phyloP scores from a whole-genome alignment of 495 filamentous ascomycete genomes.

The Aspergillus coremiiformis region DNA sequence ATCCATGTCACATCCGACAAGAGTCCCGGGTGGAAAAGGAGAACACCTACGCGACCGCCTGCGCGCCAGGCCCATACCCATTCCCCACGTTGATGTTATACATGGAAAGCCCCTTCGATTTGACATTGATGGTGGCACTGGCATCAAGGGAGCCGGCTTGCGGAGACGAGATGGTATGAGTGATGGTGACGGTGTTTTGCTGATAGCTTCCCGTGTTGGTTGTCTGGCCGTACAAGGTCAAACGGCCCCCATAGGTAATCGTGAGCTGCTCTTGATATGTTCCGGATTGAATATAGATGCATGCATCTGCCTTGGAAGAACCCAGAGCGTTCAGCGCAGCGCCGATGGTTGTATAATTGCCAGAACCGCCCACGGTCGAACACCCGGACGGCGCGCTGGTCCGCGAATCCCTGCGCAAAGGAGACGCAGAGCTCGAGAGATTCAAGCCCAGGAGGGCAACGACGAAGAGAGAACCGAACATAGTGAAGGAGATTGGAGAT shows the following conservation, averaged over 20 bases:
- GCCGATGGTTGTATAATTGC: slow-evolving; percentile 23
- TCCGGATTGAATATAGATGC: slow-evolving; percentile 34
- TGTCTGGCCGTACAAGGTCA: slow-evolving; percentile 50
- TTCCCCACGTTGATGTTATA: slow-evolving; percentile 62
- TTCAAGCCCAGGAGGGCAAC: not conserved
- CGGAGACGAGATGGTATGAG: slow-evolving; percentile 41
- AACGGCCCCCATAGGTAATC: slow-evolving; percentile 29
- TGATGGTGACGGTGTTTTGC: slow-evolving; percentile 56
- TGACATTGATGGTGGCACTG: slow-evolving; percentile 51
- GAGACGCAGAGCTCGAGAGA: not conserved
- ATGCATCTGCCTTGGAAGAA: slow-evolving; percentile 18
- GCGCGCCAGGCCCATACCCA: slow-evolving; percentile 27
- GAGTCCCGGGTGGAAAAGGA: not conserved
- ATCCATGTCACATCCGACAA: too few relatives aligned
- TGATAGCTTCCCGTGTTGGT: slow-evolving; percentile 46
- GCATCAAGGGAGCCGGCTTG: slow-evolving; percentile 36
- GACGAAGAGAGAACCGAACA: not conserved
- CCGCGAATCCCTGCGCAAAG: not conserved
- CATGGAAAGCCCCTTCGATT: slow-evolving; percentile 41
- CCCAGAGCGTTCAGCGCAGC: slow-evolving; percentile 20
- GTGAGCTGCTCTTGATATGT: slow-evolving; percentile 46
- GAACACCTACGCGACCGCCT: slow-evolving; percentile 30
- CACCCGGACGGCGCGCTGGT: slow-evolving; percentile 13
- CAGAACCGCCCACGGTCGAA: slow-evolving; percentile 19
- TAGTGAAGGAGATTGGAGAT: too few relatives aligned